Base-by-base conservation (phyloP, 176 grass and related monocot genomes). In the Rhynchospora pubera region DNA sequence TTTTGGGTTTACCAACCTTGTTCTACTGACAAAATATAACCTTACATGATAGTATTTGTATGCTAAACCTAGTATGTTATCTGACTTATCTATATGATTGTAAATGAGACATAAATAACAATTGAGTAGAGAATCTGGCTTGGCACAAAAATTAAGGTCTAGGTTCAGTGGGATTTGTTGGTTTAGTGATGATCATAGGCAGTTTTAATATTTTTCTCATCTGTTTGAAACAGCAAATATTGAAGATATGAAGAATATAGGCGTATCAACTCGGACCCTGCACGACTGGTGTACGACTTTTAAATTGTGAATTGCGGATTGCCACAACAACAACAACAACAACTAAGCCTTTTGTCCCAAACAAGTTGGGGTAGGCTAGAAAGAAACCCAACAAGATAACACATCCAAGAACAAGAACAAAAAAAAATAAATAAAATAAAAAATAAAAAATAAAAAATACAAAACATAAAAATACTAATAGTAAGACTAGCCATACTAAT, bases 161-260 rank as follows among this genome's bases (percentile, higher is more conserved):
- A 74, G 12, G 51, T 51, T 14, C 6, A 26, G 22, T 86, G 21
- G 13, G 18, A 16, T 83, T 50, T 44, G 44, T 87, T 39, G 22
- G 11, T 73, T 73, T 6, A 50, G 44, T 24, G 18, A 51, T 73
- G 2, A 51, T 24, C 69, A 73, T 43, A 19, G 11, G 19, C 69
- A 16, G 12, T 24, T 26, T 22, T 73, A n/a, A 50, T 51, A 2
- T 51, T 16, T 69, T 44, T n/a, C 16, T 10, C 23, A 10, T 45
- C 7, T 81, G n/a, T 69, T 61, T 86, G 28, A 56, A 59, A 11
- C 91, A 97, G 93, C 87, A 64, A 97, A 91, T 43, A 93, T 93
- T 22, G 85, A 82, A 85, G 93, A 97, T 21, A 97, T 93, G 88
- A 87, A 97, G 85, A 93, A 83, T 21, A 83, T 93, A 24, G 89